phyloP scores from a whole-genome alignment of 805 yeast genomes.

The Kluyveromyces wickerhamii region DNA sequence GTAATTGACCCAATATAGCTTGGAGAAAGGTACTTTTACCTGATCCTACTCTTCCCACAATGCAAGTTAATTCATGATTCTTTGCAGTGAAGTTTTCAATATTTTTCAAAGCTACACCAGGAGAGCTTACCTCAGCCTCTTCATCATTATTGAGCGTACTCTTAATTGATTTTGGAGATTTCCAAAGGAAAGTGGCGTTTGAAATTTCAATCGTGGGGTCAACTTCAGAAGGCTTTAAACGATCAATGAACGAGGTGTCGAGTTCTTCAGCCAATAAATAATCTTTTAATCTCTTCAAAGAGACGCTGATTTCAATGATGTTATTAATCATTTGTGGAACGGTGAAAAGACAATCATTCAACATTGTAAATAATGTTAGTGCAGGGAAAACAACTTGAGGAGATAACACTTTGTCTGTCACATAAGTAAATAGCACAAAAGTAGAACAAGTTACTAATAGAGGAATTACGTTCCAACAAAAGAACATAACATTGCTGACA shows the following conservation, averaged over 20 bases:
- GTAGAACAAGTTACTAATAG: slow-evolving; percentile 55
- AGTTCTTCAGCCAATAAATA: slow-evolving; percentile 42
- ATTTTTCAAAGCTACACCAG: slow-evolving; percentile 39
- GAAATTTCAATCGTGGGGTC: slow-evolving; percentile 34
- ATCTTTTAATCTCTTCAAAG: slow-evolving; percentile 44
- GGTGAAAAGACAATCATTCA: slow-evolving; percentile 50
- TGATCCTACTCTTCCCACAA: slow-evolving; percentile 61
- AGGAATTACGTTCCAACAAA: slow-evolving; percentile 60
- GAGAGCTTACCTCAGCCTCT: slow-evolving; percentile 38
- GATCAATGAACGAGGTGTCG: slow-evolving; percentile 32
- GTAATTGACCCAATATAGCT: slow-evolving; percentile 48
- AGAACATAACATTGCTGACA: slow-evolving; percentile 38
- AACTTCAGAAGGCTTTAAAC: slow-evolving; percentile 17
- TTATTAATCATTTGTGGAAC: slow-evolving; percentile 52
- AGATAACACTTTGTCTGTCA: slow-evolving; percentile 43
- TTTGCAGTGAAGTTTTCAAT: slow-evolving; percentile 40
- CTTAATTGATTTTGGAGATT: slow-evolving; percentile 17
- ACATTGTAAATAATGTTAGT: slow-evolving; percentile 48
- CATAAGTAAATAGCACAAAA: slow-evolving; percentile 45
- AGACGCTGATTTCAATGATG: slow-evolving; percentile 50
- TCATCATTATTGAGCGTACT: slow-evolving; percentile 30
- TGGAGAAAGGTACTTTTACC: slow-evolving; percentile 57
- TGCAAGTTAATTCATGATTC: slow-evolving; percentile 49
- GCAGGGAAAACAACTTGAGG: slow-evolving; percentile 68
- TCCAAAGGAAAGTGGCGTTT: slow-evolving; percentile 52